Percentiles rank a stretch among this genome's conserved stretches.
Conservation (phyloP, 768 basidiomycete genomes). For the Rubroboletus pulcherrimus region DNA sequence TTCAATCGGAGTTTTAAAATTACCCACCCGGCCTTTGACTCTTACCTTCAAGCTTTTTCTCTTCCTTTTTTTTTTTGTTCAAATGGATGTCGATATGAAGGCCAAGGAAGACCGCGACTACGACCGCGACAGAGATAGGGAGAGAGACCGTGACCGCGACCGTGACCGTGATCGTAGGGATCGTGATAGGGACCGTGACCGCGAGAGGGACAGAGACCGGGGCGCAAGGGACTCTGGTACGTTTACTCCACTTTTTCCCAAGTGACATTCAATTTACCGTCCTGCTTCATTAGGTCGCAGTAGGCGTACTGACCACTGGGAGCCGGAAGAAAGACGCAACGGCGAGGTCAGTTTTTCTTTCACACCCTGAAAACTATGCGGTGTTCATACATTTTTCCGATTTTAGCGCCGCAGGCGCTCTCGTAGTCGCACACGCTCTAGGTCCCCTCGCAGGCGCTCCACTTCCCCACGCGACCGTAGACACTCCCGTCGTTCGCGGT, state of each 20-base stretch:
- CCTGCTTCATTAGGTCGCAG: slow-evolving; percentile 39
- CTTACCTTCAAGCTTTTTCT: slow-evolving; percentile 8
- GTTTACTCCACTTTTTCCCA: slow-evolving; percentile 12
- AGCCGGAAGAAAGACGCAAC: slow-evolving; percentile 73
- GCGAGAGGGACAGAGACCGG: slow-evolving; percentile 44
- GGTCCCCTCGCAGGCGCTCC: slow-evolving; percentile 64
- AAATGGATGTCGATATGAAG: slow-evolving; percentile 83
- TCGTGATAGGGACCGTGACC: slow-evolving; percentile 41
- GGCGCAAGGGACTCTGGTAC: slow-evolving; percentile 57
- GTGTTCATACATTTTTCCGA: not conserved
- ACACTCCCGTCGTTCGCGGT: slow-evolving; percentile 56
- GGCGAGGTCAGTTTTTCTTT: slow-evolving; percentile 52
- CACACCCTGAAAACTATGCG: not conserved
- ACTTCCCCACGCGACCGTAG: slow-evolving; percentile 54
- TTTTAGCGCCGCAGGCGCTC: slow-evolving; percentile 65
- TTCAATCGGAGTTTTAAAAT: slow-evolving; percentile 22
- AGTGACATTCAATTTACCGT: not conserved
- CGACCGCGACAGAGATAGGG: slow-evolving; percentile 49
- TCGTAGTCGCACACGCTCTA: slow-evolving; percentile 61
- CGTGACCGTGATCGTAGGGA: slow-evolving; percentile 41
- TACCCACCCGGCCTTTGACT: slow-evolving; percentile 6
- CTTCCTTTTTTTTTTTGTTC: slow-evolving; percentile 7
- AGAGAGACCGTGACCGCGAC: slow-evolving; percentile 37
- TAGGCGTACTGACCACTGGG: slow-evolving; percentile 70
- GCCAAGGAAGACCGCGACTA: slow-evolving; percentile 70